Evolutionary conservation across 2,329 filamentous ascomycete species (phyloP).

Genomic region (Penicillium sp.): DNA sequence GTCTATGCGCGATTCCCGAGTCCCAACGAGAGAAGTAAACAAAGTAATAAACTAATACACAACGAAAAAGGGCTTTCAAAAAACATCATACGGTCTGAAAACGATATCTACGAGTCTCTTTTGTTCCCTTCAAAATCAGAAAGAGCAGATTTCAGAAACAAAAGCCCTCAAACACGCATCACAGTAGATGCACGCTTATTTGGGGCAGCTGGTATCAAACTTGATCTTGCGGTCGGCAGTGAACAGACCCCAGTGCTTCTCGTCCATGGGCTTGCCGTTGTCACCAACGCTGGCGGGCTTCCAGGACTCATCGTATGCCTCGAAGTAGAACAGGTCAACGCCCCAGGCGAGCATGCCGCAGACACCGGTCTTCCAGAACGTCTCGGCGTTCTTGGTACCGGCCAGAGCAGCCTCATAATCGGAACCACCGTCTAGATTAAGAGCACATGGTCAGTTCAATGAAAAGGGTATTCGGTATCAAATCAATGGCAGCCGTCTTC

Average conservation of each 20-base stretch:
- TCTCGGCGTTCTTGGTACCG: constrained; percentile 60
- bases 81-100: constrained; percentile 23
- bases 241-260: constrained; percentile 73
- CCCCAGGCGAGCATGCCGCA: constrained; percentile 68
- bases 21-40: background rate
- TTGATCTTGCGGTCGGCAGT: constrained; percentile 62
- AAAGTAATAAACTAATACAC: constrained; percentile 3
- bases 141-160: background rate
- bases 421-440: constrained; percentile 53
- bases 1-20: constrained; percentile 13
- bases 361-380: constrained; percentile 65
- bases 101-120: constrained; percentile 9
- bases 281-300: constrained; percentile 67
- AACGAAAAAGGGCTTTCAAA: constrained; percentile 3
- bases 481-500: background rate
- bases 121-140: background rate
- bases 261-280: constrained; percentile 63
- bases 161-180: constrained; percentile 9
- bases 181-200: constrained; percentile 14
- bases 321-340: constrained; percentile 72
- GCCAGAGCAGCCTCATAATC: constrained; percentile 66
- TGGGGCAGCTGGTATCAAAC: constrained; percentile 56
- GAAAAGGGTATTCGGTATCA: background rate
- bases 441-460: background rate
- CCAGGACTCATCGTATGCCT: constrained; percentile 74